Conservation (phyloP, 2,329 filamentous ascomycete genomes). For the Zymoseptoria pseudotritici region DNA sequence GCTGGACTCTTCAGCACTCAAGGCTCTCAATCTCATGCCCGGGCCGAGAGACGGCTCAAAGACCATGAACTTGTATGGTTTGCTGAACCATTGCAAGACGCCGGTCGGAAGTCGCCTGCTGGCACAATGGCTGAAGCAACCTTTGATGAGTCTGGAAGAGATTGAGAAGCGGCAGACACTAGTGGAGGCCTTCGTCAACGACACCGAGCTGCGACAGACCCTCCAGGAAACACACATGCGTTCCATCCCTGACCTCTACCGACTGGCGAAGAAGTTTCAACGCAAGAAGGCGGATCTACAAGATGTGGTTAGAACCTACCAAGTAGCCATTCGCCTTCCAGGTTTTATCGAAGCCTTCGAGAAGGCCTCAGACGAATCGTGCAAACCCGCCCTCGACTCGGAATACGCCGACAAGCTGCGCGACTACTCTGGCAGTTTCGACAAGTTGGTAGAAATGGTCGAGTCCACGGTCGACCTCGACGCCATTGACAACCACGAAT, state of each 20-base stretch:
- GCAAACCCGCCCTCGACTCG: constrained; percentile 76
- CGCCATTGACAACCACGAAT: constrained; percentile 92
- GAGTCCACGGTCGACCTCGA: constrained; percentile 96
- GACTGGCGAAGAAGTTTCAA: constrained; percentile 90
- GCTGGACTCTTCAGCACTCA: constrained; percentile 85
- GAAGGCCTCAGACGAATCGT: constrained; percentile 89
- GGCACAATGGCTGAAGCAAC: constrained; percentile 96
- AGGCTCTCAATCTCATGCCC: constrained; percentile 94
- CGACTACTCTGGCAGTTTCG: constrained; percentile 68
- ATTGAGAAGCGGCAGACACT: constrained; percentile 89
- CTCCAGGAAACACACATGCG: constrained; percentile 95
- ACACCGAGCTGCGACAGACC: constrained; percentile 87
- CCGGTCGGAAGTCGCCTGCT: constrained; percentile 82
- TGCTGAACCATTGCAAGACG: constrained; percentile 97
- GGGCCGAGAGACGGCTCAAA: constrained; percentile 91
- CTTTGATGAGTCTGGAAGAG: constrained; percentile 80
- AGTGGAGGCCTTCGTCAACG: constrained; percentile 87
- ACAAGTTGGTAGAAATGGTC: constrained; percentile 92
- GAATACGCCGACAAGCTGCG: constrained; percentile 78
- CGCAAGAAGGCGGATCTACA: constrained; percentile 84
- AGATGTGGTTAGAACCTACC: constrained; percentile 91
- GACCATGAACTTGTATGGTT: constrained; percentile 89
- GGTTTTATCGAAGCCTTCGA: constrained; percentile 85
- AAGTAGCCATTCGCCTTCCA: constrained; percentile 85
- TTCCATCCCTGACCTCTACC: constrained; percentile 87